phyloP scores from a whole-genome alignment of 345 rosid genomes.

The Gossypium mustelinum region DNA sequence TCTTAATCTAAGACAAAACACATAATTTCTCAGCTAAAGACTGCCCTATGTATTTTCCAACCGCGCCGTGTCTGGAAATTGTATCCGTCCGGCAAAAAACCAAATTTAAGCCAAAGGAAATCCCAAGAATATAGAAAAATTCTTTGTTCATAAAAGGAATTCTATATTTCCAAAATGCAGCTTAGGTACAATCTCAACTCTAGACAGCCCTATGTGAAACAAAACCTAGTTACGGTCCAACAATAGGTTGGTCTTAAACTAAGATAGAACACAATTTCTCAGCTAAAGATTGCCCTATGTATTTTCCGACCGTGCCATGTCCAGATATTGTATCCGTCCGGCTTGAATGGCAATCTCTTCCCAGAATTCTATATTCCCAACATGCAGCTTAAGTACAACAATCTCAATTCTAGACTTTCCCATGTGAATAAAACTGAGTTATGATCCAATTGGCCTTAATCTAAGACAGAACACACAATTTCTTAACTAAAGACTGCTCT shows the following conservation, averaged over 20 bases:
- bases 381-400: too few relatives aligned
- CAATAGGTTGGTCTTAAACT: background rate
- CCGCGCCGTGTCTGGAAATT: too few relatives aligned
- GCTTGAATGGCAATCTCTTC: too few relatives aligned
- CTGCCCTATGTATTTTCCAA: too few relatives aligned
- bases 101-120: constrained; percentile 2
- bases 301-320: too few relatives aligned
- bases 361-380: too few relatives aligned
- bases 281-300: background rate
- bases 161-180: background rate
- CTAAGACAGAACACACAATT: background rate
- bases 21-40: background rate
- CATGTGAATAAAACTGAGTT: too few relatives aligned
- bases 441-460: background rate
- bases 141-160: background rate
- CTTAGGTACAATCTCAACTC: too few relatives aligned
- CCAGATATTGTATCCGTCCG: too few relatives aligned
- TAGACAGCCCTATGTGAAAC: too few relatives aligned
- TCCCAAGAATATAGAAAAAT: background rate
- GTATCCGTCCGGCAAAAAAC: constrained; percentile 17
- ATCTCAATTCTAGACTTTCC: too few relatives aligned
- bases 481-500: background rate
- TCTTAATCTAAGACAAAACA: background rate
- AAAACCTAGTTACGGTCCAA: background rate
- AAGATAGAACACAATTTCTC: background rate